Base-by-base conservation (phyloP, 2,329 filamentous ascomycete species). In the Arachnomyces sp. region DNA sequence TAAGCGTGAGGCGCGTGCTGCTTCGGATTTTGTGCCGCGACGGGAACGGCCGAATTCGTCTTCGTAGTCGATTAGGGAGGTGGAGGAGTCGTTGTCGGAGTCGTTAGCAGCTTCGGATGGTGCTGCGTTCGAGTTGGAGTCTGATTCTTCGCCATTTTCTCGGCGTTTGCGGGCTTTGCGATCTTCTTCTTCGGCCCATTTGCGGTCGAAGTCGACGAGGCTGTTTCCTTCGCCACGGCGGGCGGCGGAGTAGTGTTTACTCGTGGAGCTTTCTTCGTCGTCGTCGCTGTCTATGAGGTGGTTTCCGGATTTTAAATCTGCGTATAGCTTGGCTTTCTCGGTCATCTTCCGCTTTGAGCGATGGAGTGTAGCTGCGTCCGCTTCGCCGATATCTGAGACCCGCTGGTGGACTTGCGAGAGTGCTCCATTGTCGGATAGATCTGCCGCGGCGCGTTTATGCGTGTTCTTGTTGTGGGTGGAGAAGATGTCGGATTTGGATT, bases 11-110 rank as follows among this genome's bases (percentile, higher is more conserved):
- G 83, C 72, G 5, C 73, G 73, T 31, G 77, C 74, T 12, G 76
- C 79, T 46, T 92, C 77, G 3, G 79, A 74, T 35, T 75, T 74
- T 0, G 85, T 90, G 13, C 82, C 84, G 32, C 68, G 77, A 3
- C 89, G 72, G 11, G 81, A 74, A n/a, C 92, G 81, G 2, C 92
- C 92, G 57, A 93, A 94, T 55, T 96, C 92, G 61, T 98, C 92
- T 38, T 82, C 75, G 58, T 86, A 93, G 50, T 95, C 89, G 4
- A 96, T 68, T n/a, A 84, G 61, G 39, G 88, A 82, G 17, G 72
- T 68, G 33, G 69, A 66, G 49, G 51, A 66, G 14, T 53, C 53
- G 6, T 50, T 61, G 2, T 65, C 65, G 1, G 63, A 62, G 1
- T 63, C 59, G 1, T 58, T 59, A 18, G 57, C 57, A 2, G 56